Evolutionary conservation across 305 asterid genomes (phyloP), one percentile per base, ranked within the genome.

Genomic region (Fraxinus latifolia): DNA sequence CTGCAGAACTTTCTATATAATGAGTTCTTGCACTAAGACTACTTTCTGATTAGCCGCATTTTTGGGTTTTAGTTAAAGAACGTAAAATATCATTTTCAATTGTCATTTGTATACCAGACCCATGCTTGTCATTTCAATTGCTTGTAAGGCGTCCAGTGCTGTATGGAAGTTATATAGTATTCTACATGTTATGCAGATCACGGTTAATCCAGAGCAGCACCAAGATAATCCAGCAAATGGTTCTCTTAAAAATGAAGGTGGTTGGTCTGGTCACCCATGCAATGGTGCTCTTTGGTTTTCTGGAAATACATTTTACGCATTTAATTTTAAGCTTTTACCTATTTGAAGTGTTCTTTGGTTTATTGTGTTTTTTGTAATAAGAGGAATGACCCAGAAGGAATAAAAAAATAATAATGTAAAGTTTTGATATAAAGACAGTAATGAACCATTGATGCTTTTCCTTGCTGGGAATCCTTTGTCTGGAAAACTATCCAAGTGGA

Each of bases 181-280:
- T 15, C 75, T 77, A 42, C 79, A 65, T 77, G 75, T 85, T 58
- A 29, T 87, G 92, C 91, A 93, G 98, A 87, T 86, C 71, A 79
- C 82, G 85, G 21, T 19, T 67, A 85, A 82, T 82, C 82, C 83
- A 37, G 82, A 79, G 81, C 87, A 85, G 79, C 77, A 42, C 78
- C 89, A 87, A 77, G 91, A 86, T 82, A 79, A 78, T 80, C 76
- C 80, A 47, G 84, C 79, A 33, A 86, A 81, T 9, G 83, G 83
- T 83, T 85, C 87, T 83, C 58, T 27, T 65, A 84, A 76, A 74
- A 85, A 72, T 81, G 93, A 91, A 92, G 99, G 99, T 92, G 76
- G 33, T 88, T 80, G 86, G 79, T 80, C 67, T 81, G 84, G 32
- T 84, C 75, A 50, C n/a, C 5, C 29, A 74, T 77, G 27, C 67